Evolutionary conservation across 805 yeast genomes (phyloP), one percentile per base, ranked within the genome.

Genomic region (Schwanniomyces vanrijiae): DNA sequence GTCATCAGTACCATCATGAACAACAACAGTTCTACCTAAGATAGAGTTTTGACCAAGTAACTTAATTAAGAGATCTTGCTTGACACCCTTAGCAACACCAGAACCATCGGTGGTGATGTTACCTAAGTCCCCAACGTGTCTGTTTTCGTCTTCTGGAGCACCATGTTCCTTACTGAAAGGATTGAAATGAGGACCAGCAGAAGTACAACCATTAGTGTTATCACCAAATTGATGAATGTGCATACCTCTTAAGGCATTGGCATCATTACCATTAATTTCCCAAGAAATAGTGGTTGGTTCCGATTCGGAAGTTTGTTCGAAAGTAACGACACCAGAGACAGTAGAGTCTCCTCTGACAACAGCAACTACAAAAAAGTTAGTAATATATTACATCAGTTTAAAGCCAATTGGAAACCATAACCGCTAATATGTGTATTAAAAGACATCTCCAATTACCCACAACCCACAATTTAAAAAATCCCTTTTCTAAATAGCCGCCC

Each of bases 151-250:
- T 61, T 81, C 82, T 72, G 96, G 96, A 47, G 91, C 90, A 77
- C 97, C 97, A 69, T 90, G 97, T 56, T 81, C 81, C 78, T 87
- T 86, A 52, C 81, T 78, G 68, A 86, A 86, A 58, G 97, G 97
- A 81, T 91, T 73, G 82, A 90, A 90, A 77, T 91, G 97, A 50
- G 97, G 96, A 65, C 97, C 97, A 46, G 97, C 97, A 56, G 96
- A 88, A 51, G 96, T 92, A 78, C 99, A 94, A 57, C 99, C 99
- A 71, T 94, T 94, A 75, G 99, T 90, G 84, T 89, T 90, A 79
- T 94, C 99, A 77, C 99, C 99, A 64, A 94, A 94, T 67, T 89
- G 86, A 75, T 94, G 99, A 66, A 94, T 77, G 81, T 94, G 99
- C 96, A 94, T 92, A 45, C 99, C 99, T 74, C 96, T 85, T 67